Evolutionary conservation across 2,329 filamentous ascomycete species (phyloP), one percentile per base, ranked within the genome.

Genomic region (Zelopaecilomyces penicillatus): DNA sequence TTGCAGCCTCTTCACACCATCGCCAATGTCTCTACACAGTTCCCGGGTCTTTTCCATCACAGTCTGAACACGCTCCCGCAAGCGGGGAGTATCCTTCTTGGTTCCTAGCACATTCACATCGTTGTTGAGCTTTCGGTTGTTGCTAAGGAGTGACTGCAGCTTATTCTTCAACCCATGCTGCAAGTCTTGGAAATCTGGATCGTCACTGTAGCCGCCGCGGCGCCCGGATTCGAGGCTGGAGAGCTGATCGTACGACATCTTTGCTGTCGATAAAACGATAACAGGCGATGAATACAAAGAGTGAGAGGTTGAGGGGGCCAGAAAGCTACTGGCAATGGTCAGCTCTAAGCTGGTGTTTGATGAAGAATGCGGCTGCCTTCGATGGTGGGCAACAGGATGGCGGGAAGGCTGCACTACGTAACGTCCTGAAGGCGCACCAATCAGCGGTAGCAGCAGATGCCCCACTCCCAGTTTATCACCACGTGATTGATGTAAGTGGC

Each of bases 191-290:
- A 97, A 98, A 52, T 89, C 89, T 42, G 93, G 93, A 63, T 97
- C 88, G 68, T 98, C 93, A 60, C 78, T 75, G 69, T 95, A 98
- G 61, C 85, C 85, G 63, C 85, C 81, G 49, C 80, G 73, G 52
- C 81, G 78, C 34, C 86, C 74, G 54, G 90, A 82, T 71, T 97
- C 91, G 54, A 96, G 75, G 50, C 80, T 84, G 45, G 85, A 85
- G 51, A 93, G 77, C 56, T 87, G 86, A 63, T 95, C 86, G 69
- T 93, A 97, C 12, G 91, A 95, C 91, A 97, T 97, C 50, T 30
- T 32, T 41, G 32, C 29, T 7, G 30, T 11, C 7, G 26, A 26
- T 12, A 26, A 39, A 39, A 12, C 19, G 31, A 43, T 6, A 11
- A 12, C n/a, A 37, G 9, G 7, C 27, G 34, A 26, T n/a, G 34